phyloP scores from a whole-genome alignment of 306 rosid genomes.

The Ceratonia siliqua region DNA sequence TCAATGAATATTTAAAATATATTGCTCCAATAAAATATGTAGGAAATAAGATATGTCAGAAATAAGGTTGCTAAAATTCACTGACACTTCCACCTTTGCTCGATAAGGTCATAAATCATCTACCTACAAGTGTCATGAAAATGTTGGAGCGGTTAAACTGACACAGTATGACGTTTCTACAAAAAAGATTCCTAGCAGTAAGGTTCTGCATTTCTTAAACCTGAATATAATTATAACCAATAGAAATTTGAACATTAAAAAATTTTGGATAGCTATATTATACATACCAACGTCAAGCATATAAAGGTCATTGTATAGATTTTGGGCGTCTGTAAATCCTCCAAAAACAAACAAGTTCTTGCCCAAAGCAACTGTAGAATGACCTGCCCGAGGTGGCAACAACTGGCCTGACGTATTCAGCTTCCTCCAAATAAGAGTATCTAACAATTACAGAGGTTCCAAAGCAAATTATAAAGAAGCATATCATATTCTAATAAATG shows the following conservation, averaged over 20 bases:
- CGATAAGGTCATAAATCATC: conserved; percentile 6
- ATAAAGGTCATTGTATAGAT: conserved; percentile 76
- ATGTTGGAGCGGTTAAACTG: conserved; percentile 22
- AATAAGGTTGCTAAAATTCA: conserved; percentile 12
- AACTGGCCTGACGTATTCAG: conserved; percentile 74
- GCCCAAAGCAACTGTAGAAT: conserved; percentile 79
- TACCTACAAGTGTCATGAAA: neutral
- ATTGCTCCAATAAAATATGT: neutral
- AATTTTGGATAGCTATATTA: neutral
- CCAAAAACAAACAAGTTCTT: conserved; percentile 88
- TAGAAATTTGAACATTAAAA: neutral
- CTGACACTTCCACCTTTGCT: conserved; percentile 16
- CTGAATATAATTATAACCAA: neutral
- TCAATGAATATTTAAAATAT: conserved; percentile 2
- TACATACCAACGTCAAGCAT: conserved; percentile 84
- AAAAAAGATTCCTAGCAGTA: neutral
- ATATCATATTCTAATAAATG: neutral
- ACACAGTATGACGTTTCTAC: neutral
- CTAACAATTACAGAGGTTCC: conserved; percentile 47
- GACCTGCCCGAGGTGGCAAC: conserved; percentile 91
- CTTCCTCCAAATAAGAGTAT: conserved; percentile 87
- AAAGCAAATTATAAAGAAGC: conserved; percentile 22
- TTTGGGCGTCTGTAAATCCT: conserved; percentile 91
- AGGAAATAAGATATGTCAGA: conserved; percentile 2
- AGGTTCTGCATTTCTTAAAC: conserved; percentile 20